These are phyloP conservation scores for Linnemannia exigua DNA, from an alignment of 192 early-diverging fungal species.

Conservation along the genomic window DNA sequence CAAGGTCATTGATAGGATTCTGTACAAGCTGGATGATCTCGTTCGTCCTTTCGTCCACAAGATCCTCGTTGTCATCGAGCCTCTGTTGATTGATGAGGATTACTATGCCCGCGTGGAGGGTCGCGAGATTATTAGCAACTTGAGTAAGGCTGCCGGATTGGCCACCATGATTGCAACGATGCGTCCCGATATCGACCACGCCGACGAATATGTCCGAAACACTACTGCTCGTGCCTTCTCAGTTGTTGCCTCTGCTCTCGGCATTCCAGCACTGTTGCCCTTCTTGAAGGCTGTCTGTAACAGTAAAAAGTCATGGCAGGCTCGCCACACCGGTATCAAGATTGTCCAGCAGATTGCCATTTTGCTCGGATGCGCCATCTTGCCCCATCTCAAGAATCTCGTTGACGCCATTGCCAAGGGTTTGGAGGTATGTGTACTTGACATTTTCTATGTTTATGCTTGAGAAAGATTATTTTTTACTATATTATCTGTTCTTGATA, in stretches of 20 bases:
- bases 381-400: slow-evolving; percentile 94
- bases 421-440: slow-evolving; percentile 67
- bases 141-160: slow-evolving; percentile 97
- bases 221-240: slow-evolving; percentile 98
- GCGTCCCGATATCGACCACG: slow-evolving; percentile 99
- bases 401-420: slow-evolving; percentile 94
- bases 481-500: not conserved
- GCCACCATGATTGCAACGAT: slow-evolving; percentile 99
- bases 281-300: slow-evolving; percentile 97
- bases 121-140: slow-evolving; percentile 97
- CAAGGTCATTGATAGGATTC: slow-evolving; percentile 97
- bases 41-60: slow-evolving; percentile 98
- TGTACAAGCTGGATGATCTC: slow-evolving; percentile 96
- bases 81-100: slow-evolving; percentile 96
- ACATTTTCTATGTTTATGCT: not conserved
- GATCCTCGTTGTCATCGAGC: slow-evolving; percentile 99
- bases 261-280: slow-evolving; percentile 93
- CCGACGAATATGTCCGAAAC: slow-evolving; percentile 98
- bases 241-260: slow-evolving; percentile 96
- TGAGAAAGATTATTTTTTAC: not conserved
- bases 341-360: slow-evolving; percentile 98
- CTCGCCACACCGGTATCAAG: slow-evolving; percentile 98
- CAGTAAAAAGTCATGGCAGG: slow-evolving; percentile 98
- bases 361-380: slow-evolving; percentile 91
- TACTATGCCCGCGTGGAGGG: slow-evolving; percentile 98